Evolutionary conservation across 805 yeast genomes (phyloP).

Genomic region (Candida mattraensis): DNA sequence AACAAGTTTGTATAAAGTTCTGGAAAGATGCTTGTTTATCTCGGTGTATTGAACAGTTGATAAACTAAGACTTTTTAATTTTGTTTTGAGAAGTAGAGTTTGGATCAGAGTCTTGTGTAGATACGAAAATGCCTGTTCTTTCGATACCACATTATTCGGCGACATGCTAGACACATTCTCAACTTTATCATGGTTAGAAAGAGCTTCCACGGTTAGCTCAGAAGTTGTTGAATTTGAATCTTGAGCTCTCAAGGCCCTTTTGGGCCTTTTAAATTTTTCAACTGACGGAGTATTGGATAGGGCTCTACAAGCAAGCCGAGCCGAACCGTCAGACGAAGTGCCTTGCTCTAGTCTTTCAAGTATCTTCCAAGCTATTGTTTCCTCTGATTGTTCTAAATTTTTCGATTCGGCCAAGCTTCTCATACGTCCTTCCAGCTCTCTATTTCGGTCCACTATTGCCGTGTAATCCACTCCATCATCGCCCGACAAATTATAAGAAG

Average conservation of each 20-base stretch:
- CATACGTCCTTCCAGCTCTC: slow-evolving; percentile 13
- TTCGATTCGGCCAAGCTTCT: slow-evolving; percentile 5
- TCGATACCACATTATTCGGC: not conserved
- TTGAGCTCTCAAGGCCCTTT: slow-evolving; percentile 6
- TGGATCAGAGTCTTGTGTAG: slow-evolving; percentile 60
- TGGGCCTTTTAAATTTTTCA: slow-evolving; percentile 17
- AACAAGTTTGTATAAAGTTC: slow-evolving; percentile 48
- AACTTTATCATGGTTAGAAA: slow-evolving; percentile 16
- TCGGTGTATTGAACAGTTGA: slow-evolving; percentile 44
- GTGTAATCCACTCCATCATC: slow-evolving; percentile 25
- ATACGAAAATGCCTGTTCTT: too few species aligned
- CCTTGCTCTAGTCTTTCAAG: slow-evolving; percentile 25
- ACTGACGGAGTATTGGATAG: too few species aligned
- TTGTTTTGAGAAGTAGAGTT: slow-evolving; percentile 50
- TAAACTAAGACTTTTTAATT: slow-evolving; percentile 42
- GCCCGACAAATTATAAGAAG: too few species aligned
- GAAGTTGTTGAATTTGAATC: not conserved
- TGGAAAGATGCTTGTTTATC: slow-evolving; percentile 62
- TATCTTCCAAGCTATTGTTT: slow-evolving; percentile 31
- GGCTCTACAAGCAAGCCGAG: too few species aligned
- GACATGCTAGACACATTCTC: too few species aligned
- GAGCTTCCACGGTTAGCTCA: slow-evolving; percentile 21
- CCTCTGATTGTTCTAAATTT: slow-evolving; percentile 14
- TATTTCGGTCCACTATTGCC: slow-evolving; percentile 24
- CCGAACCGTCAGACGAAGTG: slow-evolving; percentile 1